Conservation (phyloP, 495 filamentous ascomycete genomes). For the Podospora pseudoanserina region DNA sequence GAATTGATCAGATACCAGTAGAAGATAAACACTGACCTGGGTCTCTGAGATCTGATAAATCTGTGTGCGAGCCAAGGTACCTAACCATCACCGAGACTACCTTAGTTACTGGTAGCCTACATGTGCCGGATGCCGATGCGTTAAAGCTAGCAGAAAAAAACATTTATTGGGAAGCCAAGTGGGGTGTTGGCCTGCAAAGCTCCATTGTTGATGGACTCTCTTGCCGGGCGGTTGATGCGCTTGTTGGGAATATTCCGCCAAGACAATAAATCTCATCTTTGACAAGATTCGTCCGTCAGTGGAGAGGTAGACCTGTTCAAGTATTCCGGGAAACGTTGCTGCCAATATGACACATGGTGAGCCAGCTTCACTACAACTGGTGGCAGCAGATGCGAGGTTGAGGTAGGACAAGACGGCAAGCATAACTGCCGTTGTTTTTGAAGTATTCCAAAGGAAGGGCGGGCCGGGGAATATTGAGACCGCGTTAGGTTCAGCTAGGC, state of each 20-base stretch:
- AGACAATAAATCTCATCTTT: background rate
- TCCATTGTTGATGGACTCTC: background rate
- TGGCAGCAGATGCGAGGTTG: background rate
- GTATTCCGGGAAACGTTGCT: constrained; percentile 3
- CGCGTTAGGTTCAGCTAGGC: background rate
- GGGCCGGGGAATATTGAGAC: background rate
- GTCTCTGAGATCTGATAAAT: background rate
- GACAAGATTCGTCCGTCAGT: background rate
- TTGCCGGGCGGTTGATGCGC: background rate
- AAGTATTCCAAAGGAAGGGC: background rate
- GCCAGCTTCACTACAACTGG: background rate
- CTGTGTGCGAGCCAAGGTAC: too few relatives aligned
- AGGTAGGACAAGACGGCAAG: background rate
- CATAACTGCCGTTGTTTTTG: constrained; percentile 2
- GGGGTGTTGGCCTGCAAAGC: background rate
- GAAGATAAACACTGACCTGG: background rate
- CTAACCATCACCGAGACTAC: too few relatives aligned
- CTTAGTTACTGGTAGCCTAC: too few relatives aligned
- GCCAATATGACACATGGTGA: background rate
- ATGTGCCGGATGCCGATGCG: too few relatives aligned
- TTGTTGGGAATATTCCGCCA: background rate
- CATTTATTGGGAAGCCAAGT: too few relatives aligned
- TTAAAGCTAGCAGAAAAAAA: background rate
- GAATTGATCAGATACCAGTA: background rate
- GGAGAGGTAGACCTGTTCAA: background rate